Conservation (phyloP, 352 stramenopile genomes). For the Pythium grandisporangium region DNA sequence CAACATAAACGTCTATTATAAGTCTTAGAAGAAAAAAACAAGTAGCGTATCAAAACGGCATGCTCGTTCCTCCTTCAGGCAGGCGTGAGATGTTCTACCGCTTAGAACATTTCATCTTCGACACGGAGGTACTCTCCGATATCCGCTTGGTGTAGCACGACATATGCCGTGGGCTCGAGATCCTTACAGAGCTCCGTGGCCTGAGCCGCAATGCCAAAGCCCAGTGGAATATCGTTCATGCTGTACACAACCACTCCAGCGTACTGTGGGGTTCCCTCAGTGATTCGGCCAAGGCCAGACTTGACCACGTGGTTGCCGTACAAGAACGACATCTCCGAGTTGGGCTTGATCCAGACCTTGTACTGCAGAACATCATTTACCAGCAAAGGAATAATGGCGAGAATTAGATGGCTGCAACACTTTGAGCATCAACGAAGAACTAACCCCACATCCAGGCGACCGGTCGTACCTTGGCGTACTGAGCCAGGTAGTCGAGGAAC, state of each 20-base stretch:
- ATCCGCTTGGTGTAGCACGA: constrained; percentile 98
- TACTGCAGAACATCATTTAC: constrained; percentile 40
- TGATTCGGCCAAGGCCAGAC: constrained; percentile 96
- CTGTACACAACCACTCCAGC: constrained; percentile 97
- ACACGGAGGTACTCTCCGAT: constrained; percentile 98
- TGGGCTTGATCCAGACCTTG: constrained; percentile 99
- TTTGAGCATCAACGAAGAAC: too few relatives aligned
- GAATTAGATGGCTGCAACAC: too few relatives aligned
- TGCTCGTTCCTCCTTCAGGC: too few relatives aligned
- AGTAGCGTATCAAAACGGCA: neutral
- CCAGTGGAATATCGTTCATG: constrained; percentile 97
- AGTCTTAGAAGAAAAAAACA: neutral
- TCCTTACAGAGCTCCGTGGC: constrained; percentile 93
- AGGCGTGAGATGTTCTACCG: neutral
- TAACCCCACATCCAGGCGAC: too few relatives aligned
- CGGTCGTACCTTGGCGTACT: constrained; percentile 95
- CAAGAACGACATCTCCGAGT: constrained; percentile 99
- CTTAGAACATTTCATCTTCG: constrained; percentile 97
- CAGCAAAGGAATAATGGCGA: constrained; percentile 1
- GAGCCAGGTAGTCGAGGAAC: constrained; percentile 96
- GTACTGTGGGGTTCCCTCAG: constrained; percentile 97
- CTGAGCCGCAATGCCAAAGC: constrained; percentile 97
- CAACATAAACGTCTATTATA: neutral
- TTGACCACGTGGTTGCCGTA: constrained; percentile 99
- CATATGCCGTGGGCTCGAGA: constrained; percentile 94